Base-by-base conservation (phyloP, 2,329 filamentous ascomycete genomes). In the Ophidiomyces ophidiicola region DNA sequence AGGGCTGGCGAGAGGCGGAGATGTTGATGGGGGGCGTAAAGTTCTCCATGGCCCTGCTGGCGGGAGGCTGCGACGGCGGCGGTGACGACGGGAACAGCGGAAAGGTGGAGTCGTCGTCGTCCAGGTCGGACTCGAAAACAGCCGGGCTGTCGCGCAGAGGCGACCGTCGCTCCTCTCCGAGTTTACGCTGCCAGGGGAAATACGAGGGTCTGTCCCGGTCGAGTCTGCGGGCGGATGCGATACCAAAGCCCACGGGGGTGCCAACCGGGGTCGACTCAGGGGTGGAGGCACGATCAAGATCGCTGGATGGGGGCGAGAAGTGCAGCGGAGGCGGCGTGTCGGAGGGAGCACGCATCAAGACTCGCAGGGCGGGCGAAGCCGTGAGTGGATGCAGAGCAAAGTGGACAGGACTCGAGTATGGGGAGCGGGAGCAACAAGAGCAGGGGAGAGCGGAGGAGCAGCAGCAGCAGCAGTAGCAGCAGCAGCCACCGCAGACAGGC, bases 1-100 rank as follows among this genome's bases (percentile, higher is more conserved):
- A 74, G 47, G 67, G 68, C 64, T 68, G 67, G 51, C 67, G 69
- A 17, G 44, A 39, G 54, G 68, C 65, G 51, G 70, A 61, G 52
- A 78, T 76, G 55, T 78, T 70, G 56, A 78, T 73, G 32, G 75
- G 73, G 43, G 66, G 62, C 45, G 71, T 67, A 39, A 64, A 56
- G 47, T 64, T 64, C 44, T 67, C 67, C 71, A 75, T 75, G 50
- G 53, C 62, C 58, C 46, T 48, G 14, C 35, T 36, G 14, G n/a
- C 7, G 11, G n/a, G n/a, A n/a, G n/a, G n/a, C n/a, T n/a, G n/a
- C n/a, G n/a, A n/a, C n/a, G n/a, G n/a, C 30, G 53, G 44, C 41
- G 56, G 52, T 37, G 57, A 57, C 39, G 55, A 57, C 40, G 54
- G 50, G 46, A 66, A 67, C 34, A 64, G 55, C 42, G 60, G 57